Conservation (phyloP, 2,329 filamentous ascomycete species). For the Sclerotinia subarctica region DNA sequence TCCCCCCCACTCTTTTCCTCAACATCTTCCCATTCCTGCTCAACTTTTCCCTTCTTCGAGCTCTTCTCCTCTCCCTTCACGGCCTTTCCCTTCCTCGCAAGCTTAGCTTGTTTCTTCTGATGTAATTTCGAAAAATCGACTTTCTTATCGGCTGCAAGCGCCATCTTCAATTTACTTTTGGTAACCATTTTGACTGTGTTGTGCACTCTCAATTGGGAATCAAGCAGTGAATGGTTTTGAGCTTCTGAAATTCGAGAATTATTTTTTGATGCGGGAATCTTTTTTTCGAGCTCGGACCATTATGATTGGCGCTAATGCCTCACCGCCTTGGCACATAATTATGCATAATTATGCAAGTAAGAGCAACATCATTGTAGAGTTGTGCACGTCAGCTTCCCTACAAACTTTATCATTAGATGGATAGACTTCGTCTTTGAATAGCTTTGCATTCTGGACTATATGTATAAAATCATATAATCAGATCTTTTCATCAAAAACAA, state of each 20-base stretch:
- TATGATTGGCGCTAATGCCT: conserved; percentile 1
- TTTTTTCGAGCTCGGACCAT: conserved; percentile 22
- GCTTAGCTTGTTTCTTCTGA: conserved; percentile 40
- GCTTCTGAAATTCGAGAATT: conserved; percentile 19
- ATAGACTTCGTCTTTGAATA: background rate
- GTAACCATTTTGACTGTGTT: conserved; percentile 36
- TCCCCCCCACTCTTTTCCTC: conserved; percentile 41
- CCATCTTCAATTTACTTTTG: conserved; percentile 50
- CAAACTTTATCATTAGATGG: background rate
- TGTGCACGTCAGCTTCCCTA: background rate
- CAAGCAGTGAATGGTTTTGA: conserved; percentile 12
- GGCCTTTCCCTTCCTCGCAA: conserved; percentile 48
- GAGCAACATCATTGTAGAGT: background rate
- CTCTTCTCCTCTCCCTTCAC: conserved; percentile 42
- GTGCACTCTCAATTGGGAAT: conserved; percentile 15
- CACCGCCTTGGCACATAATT: conserved; percentile 18
- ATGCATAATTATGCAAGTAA: conserved; percentile 3
- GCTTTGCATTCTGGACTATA: background rate
- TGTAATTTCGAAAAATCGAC: conserved; percentile 49
- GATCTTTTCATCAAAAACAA: background rate
- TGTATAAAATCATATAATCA: background rate
- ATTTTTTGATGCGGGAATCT: conserved; percentile 23
- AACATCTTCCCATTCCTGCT: conserved; percentile 46
- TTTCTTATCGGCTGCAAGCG: conserved; percentile 54
- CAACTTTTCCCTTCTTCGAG: conserved; percentile 48